A percentile compares a stretch with the other conserved stretches of the same genome.
Conservation (phyloP, 192 early-diverging fungal species). For the Umbelopsis isabellina region DNA sequence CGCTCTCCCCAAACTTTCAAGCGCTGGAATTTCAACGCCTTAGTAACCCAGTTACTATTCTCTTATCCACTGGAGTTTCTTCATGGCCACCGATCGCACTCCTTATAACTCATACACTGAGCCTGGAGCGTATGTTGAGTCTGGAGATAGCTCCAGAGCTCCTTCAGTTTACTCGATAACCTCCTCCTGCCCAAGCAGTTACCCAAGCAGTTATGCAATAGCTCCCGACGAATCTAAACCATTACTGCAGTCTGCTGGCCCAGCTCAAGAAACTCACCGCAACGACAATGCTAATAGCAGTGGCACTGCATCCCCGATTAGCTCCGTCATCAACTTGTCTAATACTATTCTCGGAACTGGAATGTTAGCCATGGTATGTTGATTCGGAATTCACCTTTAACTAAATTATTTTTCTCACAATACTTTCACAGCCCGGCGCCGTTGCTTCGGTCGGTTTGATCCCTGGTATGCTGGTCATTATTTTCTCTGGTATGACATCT, state of each 20-base stretch:
- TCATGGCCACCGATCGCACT: not conserved
- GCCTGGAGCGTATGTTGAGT: constrained; percentile 1
- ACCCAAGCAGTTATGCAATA: constrained; percentile 12
- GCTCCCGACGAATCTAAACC: constrained; percentile 8
- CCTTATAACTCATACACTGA: constrained; percentile 15
- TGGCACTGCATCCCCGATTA: constrained; percentile 62
- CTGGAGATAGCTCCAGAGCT: constrained; percentile 5
- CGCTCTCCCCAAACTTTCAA: no score
- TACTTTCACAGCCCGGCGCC: constrained; percentile 69
- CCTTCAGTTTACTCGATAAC: not conserved
- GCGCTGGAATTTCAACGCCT: no score
- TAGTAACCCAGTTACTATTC: not conserved
- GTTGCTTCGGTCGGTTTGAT: constrained; percentile 83
- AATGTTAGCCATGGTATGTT: constrained; percentile 92
- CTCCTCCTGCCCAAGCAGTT: constrained; percentile 10
- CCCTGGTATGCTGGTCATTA: constrained; percentile 80
- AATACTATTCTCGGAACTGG: constrained; percentile 98
- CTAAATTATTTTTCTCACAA: not conserved
- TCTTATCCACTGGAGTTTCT: not conserved
- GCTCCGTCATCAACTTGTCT: constrained; percentile 81
- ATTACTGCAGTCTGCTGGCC: not conserved
- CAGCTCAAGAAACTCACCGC: not conserved
- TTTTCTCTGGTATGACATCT: constrained; percentile 75
- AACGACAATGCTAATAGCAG: not conserved
- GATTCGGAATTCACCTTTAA: not conserved